phyloP scores from a whole-genome alignment of 805 yeast species.

The Sugiyamaella marilandica region DNA sequence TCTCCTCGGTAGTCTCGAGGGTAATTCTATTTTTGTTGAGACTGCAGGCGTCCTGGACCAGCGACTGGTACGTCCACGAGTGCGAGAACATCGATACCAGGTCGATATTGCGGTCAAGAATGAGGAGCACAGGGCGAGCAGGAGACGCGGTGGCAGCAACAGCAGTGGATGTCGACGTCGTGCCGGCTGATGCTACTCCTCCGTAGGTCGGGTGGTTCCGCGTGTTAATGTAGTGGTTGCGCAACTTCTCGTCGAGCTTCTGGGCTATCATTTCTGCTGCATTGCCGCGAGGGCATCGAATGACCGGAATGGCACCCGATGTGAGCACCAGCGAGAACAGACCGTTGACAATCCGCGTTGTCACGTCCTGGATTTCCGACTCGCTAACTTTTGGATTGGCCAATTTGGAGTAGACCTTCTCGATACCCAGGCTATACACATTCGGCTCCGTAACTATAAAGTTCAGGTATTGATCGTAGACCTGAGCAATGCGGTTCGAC shows the following conservation, averaged over 20 bases:
- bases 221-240: constrained; percentile 80
- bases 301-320: constrained; percentile 75
- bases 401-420: constrained; percentile 60
- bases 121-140: constrained; percentile 70
- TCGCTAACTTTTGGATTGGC: constrained; percentile 72
- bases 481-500: constrained; percentile 72
- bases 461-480: constrained; percentile 89
- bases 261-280: constrained; percentile 94
- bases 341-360: constrained; percentile 72
- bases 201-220: constrained; percentile 20
- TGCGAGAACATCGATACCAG: constrained; percentile 91
- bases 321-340: constrained; percentile 76
- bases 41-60: constrained; percentile 87
- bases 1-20: constrained; percentile 31
- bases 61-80: constrained; percentile 96
- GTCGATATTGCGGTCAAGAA: constrained; percentile 86
- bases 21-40: constrained; percentile 68
- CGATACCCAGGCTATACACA: constrained; percentile 71
- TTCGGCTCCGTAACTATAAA: constrained; percentile 91
- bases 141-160: constrained; percentile 25
- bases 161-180: constrained; percentile 7
- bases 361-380: constrained; percentile 60
- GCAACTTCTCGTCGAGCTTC: constrained; percentile 72
- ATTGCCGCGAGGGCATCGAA: constrained; percentile 86
- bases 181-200: not conserved